These are phyloP conservation scores for Saccharomycopsis javanensis DNA, from an alignment of 805 yeast species.

Conservation along the genomic window DNA sequence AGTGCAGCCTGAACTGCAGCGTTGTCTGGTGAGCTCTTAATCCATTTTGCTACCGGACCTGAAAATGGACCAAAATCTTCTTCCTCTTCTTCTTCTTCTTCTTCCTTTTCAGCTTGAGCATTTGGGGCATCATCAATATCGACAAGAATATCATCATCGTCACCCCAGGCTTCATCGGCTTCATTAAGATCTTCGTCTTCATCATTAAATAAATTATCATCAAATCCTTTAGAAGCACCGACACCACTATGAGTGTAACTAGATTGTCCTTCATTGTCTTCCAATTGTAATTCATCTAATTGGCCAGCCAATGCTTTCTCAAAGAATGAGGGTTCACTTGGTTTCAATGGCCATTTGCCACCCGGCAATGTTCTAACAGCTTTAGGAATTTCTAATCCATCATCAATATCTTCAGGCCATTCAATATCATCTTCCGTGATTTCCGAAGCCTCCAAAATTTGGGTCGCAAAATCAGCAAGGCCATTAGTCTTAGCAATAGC, in stretches of 20 bases:
- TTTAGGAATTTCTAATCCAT: constrained; percentile 35
- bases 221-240: constrained; percentile 27
- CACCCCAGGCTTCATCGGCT: constrained; percentile 75
- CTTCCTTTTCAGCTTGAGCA: constrained; percentile 29
- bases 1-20: constrained; percentile 93
- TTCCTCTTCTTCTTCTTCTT: constrained; percentile 38
- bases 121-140: constrained; percentile 27
- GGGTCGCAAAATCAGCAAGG: constrained; percentile 61
- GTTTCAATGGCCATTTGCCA: constrained; percentile 76
- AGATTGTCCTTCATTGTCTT: constrained; percentile 30
- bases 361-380: constrained; percentile 35
- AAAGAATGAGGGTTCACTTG: constrained; percentile 65
- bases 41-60: constrained; percentile 48
- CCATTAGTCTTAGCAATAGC: constrained; percentile 87
- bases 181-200: constrained; percentile 35
- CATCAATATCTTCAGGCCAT: constrained; percentile 42
- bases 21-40: constrained; percentile 66
- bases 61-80: constrained; percentile 1
- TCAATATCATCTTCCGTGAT: constrained; percentile 49
- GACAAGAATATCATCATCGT: constrained; percentile 48
- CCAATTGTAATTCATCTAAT: constrained; percentile 52
- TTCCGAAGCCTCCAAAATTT: constrained; percentile 63
- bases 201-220: constrained; percentile 31
- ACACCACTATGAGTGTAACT: constrained; percentile 21
- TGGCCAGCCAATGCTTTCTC: constrained; percentile 78